Percentiles rank a stretch among this genome's conserved stretches.
phyloP scores from a whole-genome alignment of 805 yeast species.

The Saturnispora kantuleensis region DNA sequence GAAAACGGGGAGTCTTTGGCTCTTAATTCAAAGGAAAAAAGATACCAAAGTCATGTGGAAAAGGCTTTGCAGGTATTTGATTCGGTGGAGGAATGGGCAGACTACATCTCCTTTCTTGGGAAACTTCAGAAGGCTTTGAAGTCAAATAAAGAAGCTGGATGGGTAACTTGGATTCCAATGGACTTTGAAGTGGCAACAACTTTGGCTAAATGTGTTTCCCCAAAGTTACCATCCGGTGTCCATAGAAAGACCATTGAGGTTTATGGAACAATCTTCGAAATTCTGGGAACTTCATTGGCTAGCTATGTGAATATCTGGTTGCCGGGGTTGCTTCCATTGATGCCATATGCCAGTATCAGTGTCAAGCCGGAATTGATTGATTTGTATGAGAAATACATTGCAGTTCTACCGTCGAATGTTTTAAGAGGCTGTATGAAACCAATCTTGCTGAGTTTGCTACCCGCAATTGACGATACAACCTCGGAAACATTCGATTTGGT shows the following conservation, averaged over 20 bases:
- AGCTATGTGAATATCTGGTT: constrained; percentile 67
- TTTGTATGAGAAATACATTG: constrained; percentile 45
- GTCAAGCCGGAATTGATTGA: constrained; percentile 72
- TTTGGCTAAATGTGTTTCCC: constrained; percentile 70
- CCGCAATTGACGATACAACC: constrained; percentile 89
- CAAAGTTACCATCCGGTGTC: constrained; percentile 87
- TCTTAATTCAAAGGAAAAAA: constrained; percentile 54
- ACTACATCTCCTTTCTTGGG: constrained; percentile 82
- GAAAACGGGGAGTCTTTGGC: constrained; percentile 10
- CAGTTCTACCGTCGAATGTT: constrained; percentile 38
- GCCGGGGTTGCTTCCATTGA: constrained; percentile 84
- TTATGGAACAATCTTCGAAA: constrained; percentile 59
- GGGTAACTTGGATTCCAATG: constrained; percentile 52
- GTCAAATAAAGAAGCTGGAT: constrained; percentile 32
- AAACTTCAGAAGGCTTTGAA: constrained; percentile 66
- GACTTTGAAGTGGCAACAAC: constrained; percentile 57
- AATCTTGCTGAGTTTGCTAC: constrained; percentile 60
- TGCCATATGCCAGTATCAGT: constrained; percentile 81
- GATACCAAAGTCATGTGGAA: constrained; percentile 58
- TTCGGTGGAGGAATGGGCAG: constrained; percentile 93
- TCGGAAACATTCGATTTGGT: constrained; percentile 68
- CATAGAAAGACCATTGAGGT: constrained; percentile 81
- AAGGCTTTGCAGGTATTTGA: constrained; percentile 70
- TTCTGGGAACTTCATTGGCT: constrained; percentile 46
- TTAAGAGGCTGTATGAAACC: constrained; percentile 57